Evolutionary conservation across 2,329 filamentous ascomycete genomes (phyloP).

Genomic region (Chrysoporthe cubensis): DNA sequence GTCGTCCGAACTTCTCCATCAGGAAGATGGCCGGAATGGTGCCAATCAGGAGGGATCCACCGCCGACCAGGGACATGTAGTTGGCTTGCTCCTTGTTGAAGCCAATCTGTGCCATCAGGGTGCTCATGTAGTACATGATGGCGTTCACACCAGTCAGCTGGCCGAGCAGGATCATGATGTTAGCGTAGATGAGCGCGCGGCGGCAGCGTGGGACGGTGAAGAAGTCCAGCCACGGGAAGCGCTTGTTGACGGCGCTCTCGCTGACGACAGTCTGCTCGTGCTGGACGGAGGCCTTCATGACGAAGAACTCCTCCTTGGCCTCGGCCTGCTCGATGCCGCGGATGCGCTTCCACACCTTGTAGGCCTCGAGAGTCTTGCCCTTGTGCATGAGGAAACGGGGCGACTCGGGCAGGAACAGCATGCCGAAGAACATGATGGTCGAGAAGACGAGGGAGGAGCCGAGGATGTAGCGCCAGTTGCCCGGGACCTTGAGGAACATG

Average conservation of each 20-base stretch:
- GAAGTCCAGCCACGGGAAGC: slow-evolving; percentile 74
- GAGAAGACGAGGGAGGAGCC: slow-evolving; percentile 74
- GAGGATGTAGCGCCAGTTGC: slow-evolving; percentile 76
- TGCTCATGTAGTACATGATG: slow-evolving; percentile 74
- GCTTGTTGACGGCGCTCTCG: slow-evolving; percentile 56
- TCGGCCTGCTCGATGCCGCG: slow-evolving; percentile 62
- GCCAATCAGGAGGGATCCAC: slow-evolving; percentile 67
- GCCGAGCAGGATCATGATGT: slow-evolving; percentile 71
- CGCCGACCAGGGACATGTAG: slow-evolving; percentile 77
- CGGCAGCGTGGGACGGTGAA: slow-evolving; percentile 71
- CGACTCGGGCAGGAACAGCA: slow-evolving; percentile 73
- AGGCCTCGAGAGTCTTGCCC: slow-evolving; percentile 61
- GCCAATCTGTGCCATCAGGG: slow-evolving; percentile 69
- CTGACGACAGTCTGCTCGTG: slow-evolving; percentile 58
- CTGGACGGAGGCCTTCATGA: slow-evolving; percentile 68
- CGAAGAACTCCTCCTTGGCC: slow-evolving; percentile 70
- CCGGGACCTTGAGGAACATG: slow-evolving; percentile 70
- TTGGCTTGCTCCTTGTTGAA: slow-evolving; percentile 65
- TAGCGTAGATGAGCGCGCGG: slow-evolving; percentile 68
- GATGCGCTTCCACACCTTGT: slow-evolving; percentile 73
- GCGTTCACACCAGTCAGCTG: slow-evolving; percentile 74
- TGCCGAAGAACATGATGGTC: slow-evolving; percentile 63
- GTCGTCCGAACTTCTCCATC: slow-evolving; percentile 74
- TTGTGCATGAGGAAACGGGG: slow-evolving; percentile 75
- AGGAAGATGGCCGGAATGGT: slow-evolving; percentile 70